Evolutionary conservation across 2,329 filamentous ascomycete genomes (phyloP), one percentile per base, ranked within the genome.

Genomic region (Arthrobotrys pseudoclavata): DNA sequence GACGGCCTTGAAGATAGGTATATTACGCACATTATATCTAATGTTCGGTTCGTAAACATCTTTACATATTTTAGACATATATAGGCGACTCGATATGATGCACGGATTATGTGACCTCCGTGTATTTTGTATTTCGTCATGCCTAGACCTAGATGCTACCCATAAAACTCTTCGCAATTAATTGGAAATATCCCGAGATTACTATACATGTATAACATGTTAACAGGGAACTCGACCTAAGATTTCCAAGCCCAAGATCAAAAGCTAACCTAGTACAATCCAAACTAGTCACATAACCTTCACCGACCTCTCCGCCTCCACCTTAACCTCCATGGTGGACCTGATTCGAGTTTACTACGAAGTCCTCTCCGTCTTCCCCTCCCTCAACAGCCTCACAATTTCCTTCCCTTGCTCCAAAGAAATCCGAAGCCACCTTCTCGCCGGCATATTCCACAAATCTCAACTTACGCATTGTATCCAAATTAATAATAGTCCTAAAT

Each of bases 371-470:
- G 24, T 61, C 6, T 69, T 69, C 53, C 53, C 53, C 0, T 50
- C 37, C 13, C 10, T 69, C 53, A 40, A 40, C 4, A 34, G 26
- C 1, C 52, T 69, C 20, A 24, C 18, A 10, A 29, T 62, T 13
- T 34, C 47, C 20, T 52, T 61, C 26, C n/a, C 66, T 22, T 45
- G 42, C 13, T 61, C 53, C 1, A 20, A 52, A 12, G 66, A 37
- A 22, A 13, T 48, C 13, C 15, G 22, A 0, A 50, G 48, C 42
- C 29, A 69, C 12, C 13, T 69, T 13, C 12, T 53, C 13, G 40
- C 57, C 40, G 52, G 24, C 2, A 52, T 69, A 20, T 29, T 61
- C 15, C 15, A 69, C 53, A 61, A 40, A 61, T 69, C 24, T 69
- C 66, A 9, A 55, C 22, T 3, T 61, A 52, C 29, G 0, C 26